These are phyloP conservation scores for Mikania micrantha DNA, from an alignment of 129 eudicot genomes.

Conservation along the genomic window DNA sequence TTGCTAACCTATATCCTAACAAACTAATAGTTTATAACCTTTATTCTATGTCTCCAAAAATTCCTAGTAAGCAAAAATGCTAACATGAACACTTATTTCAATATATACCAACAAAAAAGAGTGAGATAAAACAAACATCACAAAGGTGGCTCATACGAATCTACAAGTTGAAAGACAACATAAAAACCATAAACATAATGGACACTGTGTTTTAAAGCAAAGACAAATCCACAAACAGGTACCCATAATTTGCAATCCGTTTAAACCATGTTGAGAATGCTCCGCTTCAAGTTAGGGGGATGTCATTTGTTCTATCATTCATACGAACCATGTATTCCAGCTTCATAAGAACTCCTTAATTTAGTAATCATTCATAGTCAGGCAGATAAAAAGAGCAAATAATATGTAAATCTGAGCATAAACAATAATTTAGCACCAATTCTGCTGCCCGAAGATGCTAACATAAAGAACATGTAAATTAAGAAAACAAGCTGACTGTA, in stretches of 20 bases:
- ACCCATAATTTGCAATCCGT: not conserved
- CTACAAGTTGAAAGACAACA: not conserved
- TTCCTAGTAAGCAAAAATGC: not conserved
- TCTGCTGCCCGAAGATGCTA: too few relatives aligned
- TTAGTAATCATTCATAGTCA: too few relatives aligned
- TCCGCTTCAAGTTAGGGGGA: constrained; percentile 12
- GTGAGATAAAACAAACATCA: not conserved
- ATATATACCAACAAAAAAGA: not conserved
- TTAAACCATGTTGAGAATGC: not conserved
- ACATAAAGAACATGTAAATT: too few relatives aligned
- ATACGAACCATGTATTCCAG: constrained; percentile 5
- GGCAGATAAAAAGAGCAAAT: too few relatives aligned
- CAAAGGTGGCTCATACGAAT: not conserved
- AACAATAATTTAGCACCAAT: too few relatives aligned
- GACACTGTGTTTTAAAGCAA: constrained; percentile 4
- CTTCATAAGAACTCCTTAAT: too few relatives aligned
- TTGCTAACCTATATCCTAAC: too few relatives aligned
- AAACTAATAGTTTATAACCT: too few relatives aligned
- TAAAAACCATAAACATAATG: constrained; percentile 3
- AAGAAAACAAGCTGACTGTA: too few relatives aligned
- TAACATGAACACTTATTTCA: too few relatives aligned
- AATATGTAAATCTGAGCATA: too few relatives aligned
- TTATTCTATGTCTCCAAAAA: too few relatives aligned
- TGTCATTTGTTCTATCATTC: not conserved
- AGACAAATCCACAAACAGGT: not conserved